These are phyloP conservation scores for Corymbia citriodora DNA, from an alignment of 441 rosid species.

Conservation along the genomic window DNA sequence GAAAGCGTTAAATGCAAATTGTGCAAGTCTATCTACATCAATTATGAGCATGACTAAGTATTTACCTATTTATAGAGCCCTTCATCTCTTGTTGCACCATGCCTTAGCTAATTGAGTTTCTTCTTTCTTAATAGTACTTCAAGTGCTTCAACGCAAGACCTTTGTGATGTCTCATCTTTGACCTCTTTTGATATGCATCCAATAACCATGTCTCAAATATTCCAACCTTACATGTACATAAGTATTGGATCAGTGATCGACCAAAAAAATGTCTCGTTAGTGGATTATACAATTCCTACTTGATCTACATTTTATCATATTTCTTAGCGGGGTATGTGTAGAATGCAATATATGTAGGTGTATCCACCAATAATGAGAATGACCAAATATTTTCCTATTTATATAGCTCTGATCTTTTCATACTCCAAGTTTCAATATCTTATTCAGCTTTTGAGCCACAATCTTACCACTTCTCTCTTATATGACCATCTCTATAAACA, in stretches of 20 bases:
- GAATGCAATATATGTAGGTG: neutral
- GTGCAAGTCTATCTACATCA: too few species aligned
- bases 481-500: neutral
- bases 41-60: too few species aligned
- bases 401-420: neutral
- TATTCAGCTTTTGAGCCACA: neutral
- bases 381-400: neutral
- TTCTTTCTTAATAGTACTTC: too few species aligned
- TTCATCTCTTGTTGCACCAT: too few species aligned
- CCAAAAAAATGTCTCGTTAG: neutral
- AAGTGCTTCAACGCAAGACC: too few species aligned
- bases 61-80: too few species aligned
- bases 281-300: neutral
- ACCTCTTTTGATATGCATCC: neutral
- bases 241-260: neutral
- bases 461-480: neutral
- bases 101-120: too few species aligned
- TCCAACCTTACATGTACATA: neutral
- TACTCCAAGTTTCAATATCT: neutral
- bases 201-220: neutral
- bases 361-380: neutral
- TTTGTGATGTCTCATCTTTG: neutral
- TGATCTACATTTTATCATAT: neutral
- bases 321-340: neutral
- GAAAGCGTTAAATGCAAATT: too few species aligned